phyloP scores from a whole-genome alignment of 129 eudicot genomes.

The Flaveria trinervia region DNA sequence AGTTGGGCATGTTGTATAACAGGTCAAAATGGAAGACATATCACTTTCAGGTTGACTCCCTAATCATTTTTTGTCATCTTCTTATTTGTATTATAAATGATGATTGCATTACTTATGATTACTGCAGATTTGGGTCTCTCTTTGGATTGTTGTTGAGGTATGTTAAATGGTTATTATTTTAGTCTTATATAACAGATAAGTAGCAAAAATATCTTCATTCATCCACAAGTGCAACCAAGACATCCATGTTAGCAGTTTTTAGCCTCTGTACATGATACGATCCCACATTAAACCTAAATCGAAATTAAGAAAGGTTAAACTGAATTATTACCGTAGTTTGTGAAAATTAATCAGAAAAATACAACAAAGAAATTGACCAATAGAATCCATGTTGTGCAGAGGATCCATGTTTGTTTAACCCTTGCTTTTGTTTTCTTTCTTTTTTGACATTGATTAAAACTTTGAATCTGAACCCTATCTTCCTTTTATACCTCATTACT shows the following conservation, averaged over 20 bases:
- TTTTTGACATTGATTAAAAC: too few relatives aligned
- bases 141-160: too few relatives aligned
- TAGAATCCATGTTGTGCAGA: conserved; percentile 57
- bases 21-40: background rate
- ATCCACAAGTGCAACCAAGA: conserved; percentile 48
- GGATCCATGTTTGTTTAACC: conserved; percentile 37
- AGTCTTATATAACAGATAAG: too few relatives aligned
- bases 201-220: too few relatives aligned
- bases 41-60: background rate
- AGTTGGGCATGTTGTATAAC: background rate
- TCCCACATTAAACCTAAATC: too few relatives aligned
- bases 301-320: background rate
- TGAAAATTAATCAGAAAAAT: background rate
- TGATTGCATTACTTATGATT: background rate
- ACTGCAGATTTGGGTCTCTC: too few relatives aligned
- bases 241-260: conserved; percentile 66
- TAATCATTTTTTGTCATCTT: background rate
- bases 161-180: too few relatives aligned
- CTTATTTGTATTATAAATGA: background rate
- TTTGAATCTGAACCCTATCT: too few relatives aligned
- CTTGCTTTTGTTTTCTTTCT: too few relatives aligned
- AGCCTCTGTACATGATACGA: conserved; percentile 54
- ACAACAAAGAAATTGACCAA: conserved; percentile 6
- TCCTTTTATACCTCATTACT: too few relatives aligned
- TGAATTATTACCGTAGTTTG: conserved; percentile 6